Base-by-base conservation (phyloP, 495 filamentous ascomycete species). In the Neurospora sp. region DNA sequence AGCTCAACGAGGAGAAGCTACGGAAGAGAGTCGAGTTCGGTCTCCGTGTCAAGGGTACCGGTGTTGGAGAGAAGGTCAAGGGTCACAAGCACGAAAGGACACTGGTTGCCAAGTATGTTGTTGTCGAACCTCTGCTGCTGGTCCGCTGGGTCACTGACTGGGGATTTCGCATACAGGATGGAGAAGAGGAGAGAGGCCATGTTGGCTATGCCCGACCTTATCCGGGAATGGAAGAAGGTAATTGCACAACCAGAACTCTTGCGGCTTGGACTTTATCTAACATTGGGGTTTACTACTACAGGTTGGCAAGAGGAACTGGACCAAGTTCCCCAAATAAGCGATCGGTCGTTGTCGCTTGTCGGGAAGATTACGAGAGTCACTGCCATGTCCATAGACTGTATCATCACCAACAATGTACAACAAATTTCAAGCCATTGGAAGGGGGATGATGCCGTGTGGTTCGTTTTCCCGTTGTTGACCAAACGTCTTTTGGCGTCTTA, bases 211-310 rank as follows among this genome's bases (percentile, higher is more conserved):
- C 93, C 94, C 74, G 87, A 90, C 78, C 88, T 97, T 84, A 90
- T 99, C 76, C 86, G 91, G 81, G 85, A 91, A 82, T 99, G 96
- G 96, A 96, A 97, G 84, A 90, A 93, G 91, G 94, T 96, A 81
- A 70, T 59, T 68, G 7, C 12, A 53, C 27, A 31, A 31, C 46
- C 6, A 0, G 10, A 20, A 11, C 7, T n/a, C 35, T 70, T 53
- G 3, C 42, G 8, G 20, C 5, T 71, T 18, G 35, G 20, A 59
- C 20, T 3, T 3, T 31, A 40, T 44, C 46, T 53, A 44, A 73
- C 71, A 35, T 74, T 79, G 18, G 78, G 73, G 69, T n/a, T 40
- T 11, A 20, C 41, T 75, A 79, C 81, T 75, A 79, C 81, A 97
- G 92, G 85, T 88, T 83, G 94, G 94, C 82, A 94, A 91, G 77